phyloP scores from a whole-genome alignment of 495 filamentous ascomycete genomes.

The Diplogelasinospora grovesii region DNA sequence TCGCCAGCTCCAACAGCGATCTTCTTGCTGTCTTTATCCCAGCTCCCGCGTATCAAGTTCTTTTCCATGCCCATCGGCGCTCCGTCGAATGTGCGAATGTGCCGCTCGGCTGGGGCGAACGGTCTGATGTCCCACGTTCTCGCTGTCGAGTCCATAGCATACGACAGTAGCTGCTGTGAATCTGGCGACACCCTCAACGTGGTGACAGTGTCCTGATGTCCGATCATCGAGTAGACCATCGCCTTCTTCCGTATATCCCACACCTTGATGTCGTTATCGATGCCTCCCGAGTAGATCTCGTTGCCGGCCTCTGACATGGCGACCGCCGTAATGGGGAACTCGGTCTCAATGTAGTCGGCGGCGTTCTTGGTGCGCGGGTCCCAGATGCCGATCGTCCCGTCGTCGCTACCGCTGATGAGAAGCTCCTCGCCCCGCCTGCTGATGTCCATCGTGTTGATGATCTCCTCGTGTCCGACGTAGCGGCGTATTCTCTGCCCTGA shows the following conservation, averaged over 20 bases:
- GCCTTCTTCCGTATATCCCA: conserved; percentile 94
- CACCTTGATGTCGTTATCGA: conserved; percentile 95
- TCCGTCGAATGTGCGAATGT: conserved; percentile 80
- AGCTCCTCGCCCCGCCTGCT: conserved; percentile 84
- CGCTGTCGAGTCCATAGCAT: conserved; percentile 88
- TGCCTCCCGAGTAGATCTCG: conserved; percentile 90
- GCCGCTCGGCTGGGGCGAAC: conserved; percentile 81
- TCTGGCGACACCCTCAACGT: conserved; percentile 87
- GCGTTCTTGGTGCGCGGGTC: conserved; percentile 89
- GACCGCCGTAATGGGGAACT: conserved; percentile 88
- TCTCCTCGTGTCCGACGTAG: conserved; percentile 88
- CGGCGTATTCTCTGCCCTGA: conserved; percentile 80
- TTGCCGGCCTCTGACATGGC: conserved; percentile 88
- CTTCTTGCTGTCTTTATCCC: conserved; percentile 79
- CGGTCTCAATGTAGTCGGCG: conserved; percentile 79
- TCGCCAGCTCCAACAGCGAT: conserved; percentile 89
- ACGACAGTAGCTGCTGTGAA: conserved; percentile 81
- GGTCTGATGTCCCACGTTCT: conserved; percentile 95
- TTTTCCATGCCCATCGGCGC: conserved; percentile 82
- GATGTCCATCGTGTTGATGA: conserved; percentile 84
- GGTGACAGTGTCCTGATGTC: conserved; percentile 88
- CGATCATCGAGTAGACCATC: conserved; percentile 77
- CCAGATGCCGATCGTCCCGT: conserved; percentile 94
- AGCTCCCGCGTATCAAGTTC: conserved; percentile 86
- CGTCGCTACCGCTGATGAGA: conserved; percentile 81